These are phyloP conservation scores for Dothidotthia symphoricarpi DNA, from an alignment of 2,329 filamentous ascomycete genomes.

Conservation along the genomic window DNA sequence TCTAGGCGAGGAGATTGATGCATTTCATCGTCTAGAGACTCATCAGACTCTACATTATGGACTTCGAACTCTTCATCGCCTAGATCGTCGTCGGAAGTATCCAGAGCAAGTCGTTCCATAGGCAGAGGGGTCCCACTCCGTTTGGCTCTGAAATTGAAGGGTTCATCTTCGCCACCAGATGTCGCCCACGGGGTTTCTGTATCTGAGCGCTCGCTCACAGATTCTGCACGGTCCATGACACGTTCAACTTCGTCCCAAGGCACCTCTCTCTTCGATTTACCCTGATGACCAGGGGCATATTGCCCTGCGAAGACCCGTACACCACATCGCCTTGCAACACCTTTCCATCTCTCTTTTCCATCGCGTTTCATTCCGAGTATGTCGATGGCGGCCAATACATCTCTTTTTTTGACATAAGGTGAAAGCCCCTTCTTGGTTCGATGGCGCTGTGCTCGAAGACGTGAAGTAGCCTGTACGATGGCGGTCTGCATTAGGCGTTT, in stretches of 20 bases:
- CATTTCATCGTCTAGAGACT: slow-evolving; percentile 3
- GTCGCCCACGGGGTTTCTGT: slow-evolving; percentile 20
- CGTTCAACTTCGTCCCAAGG: slow-evolving; percentile 45
- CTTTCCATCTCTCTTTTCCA: slow-evolving; percentile 52
- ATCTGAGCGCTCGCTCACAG: slow-evolving; percentile 26
- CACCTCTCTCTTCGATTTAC: slow-evolving; percentile 39
- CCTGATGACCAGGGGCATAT: slow-evolving; percentile 2
- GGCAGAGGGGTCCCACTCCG: slow-evolving; percentile 33
- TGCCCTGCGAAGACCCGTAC: slow-evolving; percentile 48
- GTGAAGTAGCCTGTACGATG: slow-evolving; percentile 68
- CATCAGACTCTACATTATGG: slow-evolving; percentile 2
- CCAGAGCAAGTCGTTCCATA: slow-evolving; percentile 12
- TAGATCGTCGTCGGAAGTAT: slow-evolving; percentile 2
- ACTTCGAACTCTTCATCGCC: slow-evolving; percentile 8
- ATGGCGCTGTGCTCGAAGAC: slow-evolving; percentile 55
- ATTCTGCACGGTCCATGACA: slow-evolving; percentile 12
- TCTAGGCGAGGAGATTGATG: neutral
- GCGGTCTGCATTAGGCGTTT: slow-evolving; percentile 67
- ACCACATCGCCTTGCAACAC: slow-evolving; percentile 52
- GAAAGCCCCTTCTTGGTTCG: slow-evolving; percentile 28
- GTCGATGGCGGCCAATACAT: slow-evolving; percentile 56
- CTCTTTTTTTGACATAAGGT: slow-evolving; percentile 45
- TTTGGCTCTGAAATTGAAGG: slow-evolving; percentile 21
- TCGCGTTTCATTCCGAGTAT: slow-evolving; percentile 53
- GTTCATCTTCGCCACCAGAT: slow-evolving; percentile 12